Evolutionary conservation across 176 grass and related monocot genomes (phyloP).

Genomic region (Miscanthus lutarioriparius): DNA sequence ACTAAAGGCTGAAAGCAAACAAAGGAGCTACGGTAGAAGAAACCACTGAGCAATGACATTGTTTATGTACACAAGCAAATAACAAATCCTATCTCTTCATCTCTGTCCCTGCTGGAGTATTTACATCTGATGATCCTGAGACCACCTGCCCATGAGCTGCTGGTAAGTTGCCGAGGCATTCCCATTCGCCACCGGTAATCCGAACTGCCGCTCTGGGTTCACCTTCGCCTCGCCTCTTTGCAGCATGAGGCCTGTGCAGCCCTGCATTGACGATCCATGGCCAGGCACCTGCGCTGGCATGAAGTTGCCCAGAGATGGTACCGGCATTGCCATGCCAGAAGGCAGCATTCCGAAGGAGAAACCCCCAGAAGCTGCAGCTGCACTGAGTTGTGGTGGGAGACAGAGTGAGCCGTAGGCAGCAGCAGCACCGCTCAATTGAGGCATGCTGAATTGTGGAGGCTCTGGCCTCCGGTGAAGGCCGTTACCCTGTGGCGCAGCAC

Average conservation of each 20-base stretch:
- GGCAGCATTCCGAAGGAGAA: constrained; percentile 61
- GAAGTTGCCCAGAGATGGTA: constrained; percentile 27
- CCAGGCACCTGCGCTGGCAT: constrained; percentile 30
- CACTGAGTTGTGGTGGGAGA: constrained; percentile 43
- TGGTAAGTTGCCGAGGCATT: constrained; percentile 32
- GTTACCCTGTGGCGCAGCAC: background rate
- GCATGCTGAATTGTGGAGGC: constrained; percentile 16
- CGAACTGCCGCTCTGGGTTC: constrained; percentile 26
- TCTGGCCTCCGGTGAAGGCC: constrained; percentile 29
- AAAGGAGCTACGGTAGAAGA: constrained; percentile 26
- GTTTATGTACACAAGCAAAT: constrained; percentile 31
- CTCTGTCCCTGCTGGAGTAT: constrained; percentile 37
- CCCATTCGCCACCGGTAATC: constrained; percentile 33
- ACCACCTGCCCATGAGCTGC: constrained; percentile 47
- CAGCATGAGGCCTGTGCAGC: constrained; percentile 36
- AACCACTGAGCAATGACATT: background rate
- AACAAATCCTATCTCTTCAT: constrained; percentile 26
- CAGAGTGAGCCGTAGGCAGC: constrained; percentile 35
- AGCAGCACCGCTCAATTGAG: background rate
- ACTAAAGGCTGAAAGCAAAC: background rate
- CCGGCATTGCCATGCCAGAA: constrained; percentile 33
- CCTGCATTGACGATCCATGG: constrained; percentile 29
- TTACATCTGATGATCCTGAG: constrained; percentile 64
- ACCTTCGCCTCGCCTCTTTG: constrained; percentile 49
- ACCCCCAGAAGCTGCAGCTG: constrained; percentile 23